Evolutionary conservation across 495 filamentous ascomycete genomes (phyloP), one percentile per base, ranked within the genome.

Genomic region (Xylaria venustula): DNA sequence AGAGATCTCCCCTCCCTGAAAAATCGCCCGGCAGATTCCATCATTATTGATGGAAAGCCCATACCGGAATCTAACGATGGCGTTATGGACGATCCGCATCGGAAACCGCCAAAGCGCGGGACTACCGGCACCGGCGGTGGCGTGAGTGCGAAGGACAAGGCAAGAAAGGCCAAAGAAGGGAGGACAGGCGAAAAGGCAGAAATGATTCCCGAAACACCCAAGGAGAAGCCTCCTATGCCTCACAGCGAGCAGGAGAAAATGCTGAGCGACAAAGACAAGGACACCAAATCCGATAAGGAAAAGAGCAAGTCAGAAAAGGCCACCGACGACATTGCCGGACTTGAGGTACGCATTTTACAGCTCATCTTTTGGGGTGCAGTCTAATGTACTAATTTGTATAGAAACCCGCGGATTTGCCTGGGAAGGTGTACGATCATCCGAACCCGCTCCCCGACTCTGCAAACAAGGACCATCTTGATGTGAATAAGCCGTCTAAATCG

Each of bases 41-140:
- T 73, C 32, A 73, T 76, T 49, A 66, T 84, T 1, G 84, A 90
- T 60, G 88, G 87, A n/a, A 81, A 82, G 69, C 78, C 83, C 66
- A 90, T 93, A 62, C 90, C 89, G 15, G 81, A 87, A 54, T 84
- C 85, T 26, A 91, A 93, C 64, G 89, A 93, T 71, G 90, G 92
- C 14, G 92, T 96, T 19, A 97, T 96, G 92, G 88, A 94, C 67
- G 91, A 96, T 71, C 88, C 86, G 44, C 75, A 89, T 67, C 80
- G 91, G 50, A 67, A 75, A 15, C 82, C 84, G 30, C 90, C 92
- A 8, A 93, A 91, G 68, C 81, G 90, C 67, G 92, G 92, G 23
- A 93, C 91, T 42, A 89, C 90, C 11, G 92, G 92, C 9, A 94
- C 90, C 0, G 90, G 90, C 64, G 91, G 91, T 25, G 92, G 92